phyloP scores from a whole-genome alignment of 2,329 filamentous ascomycete genomes.

The Metarhizium rileyi region DNA sequence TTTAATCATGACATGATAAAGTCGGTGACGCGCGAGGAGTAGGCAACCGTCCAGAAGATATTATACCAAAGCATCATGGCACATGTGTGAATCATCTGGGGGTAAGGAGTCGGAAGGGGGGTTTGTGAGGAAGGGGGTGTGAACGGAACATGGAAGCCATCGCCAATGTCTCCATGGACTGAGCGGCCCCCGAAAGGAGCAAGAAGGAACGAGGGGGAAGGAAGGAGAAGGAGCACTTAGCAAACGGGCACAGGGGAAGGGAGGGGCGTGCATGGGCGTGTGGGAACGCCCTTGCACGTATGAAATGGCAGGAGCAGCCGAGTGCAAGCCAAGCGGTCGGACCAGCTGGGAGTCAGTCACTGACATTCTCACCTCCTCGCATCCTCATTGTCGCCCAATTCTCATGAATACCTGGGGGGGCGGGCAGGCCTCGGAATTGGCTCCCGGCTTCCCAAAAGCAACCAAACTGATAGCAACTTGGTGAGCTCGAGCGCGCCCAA shows the following conservation, averaged over 20 bases:
- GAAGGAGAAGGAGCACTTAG: neutral
- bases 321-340: neutral
- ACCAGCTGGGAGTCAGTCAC: neutral
- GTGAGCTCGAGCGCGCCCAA: neutral
- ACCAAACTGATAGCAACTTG: neutral
- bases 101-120: neutral
- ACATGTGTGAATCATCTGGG: slow-evolving; percentile 15
- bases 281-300: neutral
- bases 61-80: slow-evolving; percentile 13
- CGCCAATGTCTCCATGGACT: neutral
- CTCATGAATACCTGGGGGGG: neutral
- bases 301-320: neutral
- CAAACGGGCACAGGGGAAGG: neutral
- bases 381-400: neutral
- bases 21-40: neutral
- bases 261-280: neutral
- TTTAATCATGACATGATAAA: slow-evolving; percentile 1
- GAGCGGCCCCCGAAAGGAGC: neutral
- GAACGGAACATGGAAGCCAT: neutral
- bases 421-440: neutral
- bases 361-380: neutral
- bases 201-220: slow-evolving; percentile 1
- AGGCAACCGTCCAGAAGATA: slow-evolving; percentile 8
- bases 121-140: neutral
- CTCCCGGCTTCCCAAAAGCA: neutral